These are phyloP conservation scores for Aspergillus awamori DNA, from an alignment of 2,329 filamentous ascomycete species.

Conservation along the genomic window DNA sequence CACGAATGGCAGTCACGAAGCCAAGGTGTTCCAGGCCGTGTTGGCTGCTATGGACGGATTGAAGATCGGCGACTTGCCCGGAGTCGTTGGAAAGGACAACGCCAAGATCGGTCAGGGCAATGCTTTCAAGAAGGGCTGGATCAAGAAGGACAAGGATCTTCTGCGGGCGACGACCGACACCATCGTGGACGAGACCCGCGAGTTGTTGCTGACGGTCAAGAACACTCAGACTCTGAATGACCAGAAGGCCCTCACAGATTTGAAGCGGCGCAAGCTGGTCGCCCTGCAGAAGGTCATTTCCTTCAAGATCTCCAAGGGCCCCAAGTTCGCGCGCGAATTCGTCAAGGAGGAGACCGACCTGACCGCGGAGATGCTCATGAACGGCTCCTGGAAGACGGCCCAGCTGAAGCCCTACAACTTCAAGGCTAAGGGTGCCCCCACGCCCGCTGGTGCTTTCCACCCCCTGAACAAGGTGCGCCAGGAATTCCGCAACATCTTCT, in stretches of 20 bases:
- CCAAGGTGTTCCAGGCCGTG: conserved; percentile 77
- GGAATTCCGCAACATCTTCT: conserved; percentile 98
- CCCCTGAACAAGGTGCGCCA: conserved; percentile 88
- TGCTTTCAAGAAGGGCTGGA: conserved; percentile 78
- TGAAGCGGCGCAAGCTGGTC: conserved; percentile 91
- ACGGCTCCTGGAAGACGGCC: conserved; percentile 87
- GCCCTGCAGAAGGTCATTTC: conserved; percentile 79
- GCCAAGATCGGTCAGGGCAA: conserved; percentile 82
- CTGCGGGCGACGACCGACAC: conserved; percentile 63
- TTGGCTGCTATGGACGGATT: conserved; percentile 74
- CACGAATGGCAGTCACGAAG: conserved; percentile 77
- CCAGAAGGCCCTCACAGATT: conserved; percentile 73
- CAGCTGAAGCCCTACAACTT: conserved; percentile 85
- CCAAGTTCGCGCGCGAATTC: conserved; percentile 86
- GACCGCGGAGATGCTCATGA: conserved; percentile 86
- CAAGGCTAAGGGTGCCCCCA: conserved; percentile 64
- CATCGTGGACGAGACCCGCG: conserved; percentile 77
- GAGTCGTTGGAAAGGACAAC: conserved; percentile 50
- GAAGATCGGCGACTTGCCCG: conserved; percentile 71
- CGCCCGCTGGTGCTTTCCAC: conserved; percentile 54
- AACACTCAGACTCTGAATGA: conserved; percentile 70
- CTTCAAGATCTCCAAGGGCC: conserved; percentile 82
- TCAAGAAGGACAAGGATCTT: conserved; percentile 64
- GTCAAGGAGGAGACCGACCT: conserved; percentile 93
- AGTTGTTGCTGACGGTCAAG: conserved; percentile 74